Conservation (phyloP, 768 basidiomycete species). For the Lentinula boryana region DNA sequence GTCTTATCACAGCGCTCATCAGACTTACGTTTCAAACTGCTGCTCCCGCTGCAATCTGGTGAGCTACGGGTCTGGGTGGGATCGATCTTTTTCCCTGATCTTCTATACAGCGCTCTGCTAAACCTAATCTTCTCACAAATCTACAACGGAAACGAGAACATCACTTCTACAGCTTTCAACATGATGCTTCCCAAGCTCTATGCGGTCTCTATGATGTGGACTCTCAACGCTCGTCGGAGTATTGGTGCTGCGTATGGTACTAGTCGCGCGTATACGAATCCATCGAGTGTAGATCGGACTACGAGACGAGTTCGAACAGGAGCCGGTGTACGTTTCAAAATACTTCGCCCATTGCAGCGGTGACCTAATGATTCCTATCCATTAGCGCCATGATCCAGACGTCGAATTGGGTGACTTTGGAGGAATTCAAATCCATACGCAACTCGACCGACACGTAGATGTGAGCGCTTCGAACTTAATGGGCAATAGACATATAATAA, state of each 20-base stretch:
- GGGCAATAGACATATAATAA: background rate
- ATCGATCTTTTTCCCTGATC: background rate
- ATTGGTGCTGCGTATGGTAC: slow-evolving; percentile 12
- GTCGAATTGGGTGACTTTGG: background rate
- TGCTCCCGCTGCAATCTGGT: slow-evolving; percentile 28
- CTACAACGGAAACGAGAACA: slow-evolving; percentile 14
- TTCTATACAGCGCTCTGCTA: slow-evolving; percentile 22
- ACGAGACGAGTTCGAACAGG: background rate
- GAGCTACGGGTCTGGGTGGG: background rate
- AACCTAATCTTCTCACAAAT: slow-evolving; percentile 28
- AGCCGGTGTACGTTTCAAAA: background rate
- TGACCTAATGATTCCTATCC: background rate
- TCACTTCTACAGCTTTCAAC: slow-evolving; percentile 24
- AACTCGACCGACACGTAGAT: background rate
- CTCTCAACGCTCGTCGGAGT: slow-evolving; percentile 22
- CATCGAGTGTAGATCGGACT: background rate
- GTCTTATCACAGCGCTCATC: slow-evolving; percentile 21
- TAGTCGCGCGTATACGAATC: background rate
- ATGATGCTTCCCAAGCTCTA: slow-evolving; percentile 26
- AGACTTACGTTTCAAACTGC: slow-evolving; percentile 25
- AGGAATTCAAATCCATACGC: background rate
- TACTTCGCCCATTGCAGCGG: background rate
- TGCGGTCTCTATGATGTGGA: slow-evolving; percentile 32
- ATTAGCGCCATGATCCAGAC: background rate
- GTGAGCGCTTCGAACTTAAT: background rate